A percentile compares a stretch with the other conserved stretches of the same genome.
phyloP scores from a whole-genome alignment of 2,329 filamentous ascomycete genomes.

The Podosphaera leucotricha region DNA sequence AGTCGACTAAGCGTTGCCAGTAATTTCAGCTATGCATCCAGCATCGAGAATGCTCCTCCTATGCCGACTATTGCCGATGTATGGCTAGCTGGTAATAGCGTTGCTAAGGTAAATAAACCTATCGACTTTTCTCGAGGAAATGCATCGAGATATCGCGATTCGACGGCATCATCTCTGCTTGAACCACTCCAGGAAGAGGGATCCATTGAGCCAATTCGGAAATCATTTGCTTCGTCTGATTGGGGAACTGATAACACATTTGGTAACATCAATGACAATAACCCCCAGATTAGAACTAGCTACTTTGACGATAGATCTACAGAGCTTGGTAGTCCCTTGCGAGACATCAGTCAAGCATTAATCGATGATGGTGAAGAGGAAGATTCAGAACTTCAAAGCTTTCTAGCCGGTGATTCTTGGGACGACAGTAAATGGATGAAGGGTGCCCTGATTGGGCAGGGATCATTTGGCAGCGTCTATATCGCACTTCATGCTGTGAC shows the following conservation, averaged over 20 bases:
- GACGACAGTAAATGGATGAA: slow-evolving; percentile 99
- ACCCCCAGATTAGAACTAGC: slow-evolving; percentile 48
- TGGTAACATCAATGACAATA: slow-evolving; percentile 56
- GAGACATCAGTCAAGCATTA: slow-evolving; percentile 65
- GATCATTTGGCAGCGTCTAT: slow-evolving; percentile 90
- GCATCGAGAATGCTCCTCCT: slow-evolving; percentile 74
- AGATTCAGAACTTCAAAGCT: slow-evolving; percentile 73
- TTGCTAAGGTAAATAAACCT: slow-evolving; percentile 23
- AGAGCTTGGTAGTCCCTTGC: slow-evolving; percentile 50
- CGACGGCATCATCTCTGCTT: slow-evolving; percentile 67
- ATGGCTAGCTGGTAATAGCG: slow-evolving; percentile 47
- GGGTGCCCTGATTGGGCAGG: slow-evolving; percentile 86
- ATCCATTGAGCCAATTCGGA: slow-evolving; percentile 59
- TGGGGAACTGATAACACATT: slow-evolving; percentile 46
- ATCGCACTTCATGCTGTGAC: slow-evolving; percentile 87
- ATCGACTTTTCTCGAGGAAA: slow-evolving; percentile 19
- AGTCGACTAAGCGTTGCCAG: slow-evolving; percentile 85
- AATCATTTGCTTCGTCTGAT: slow-evolving; percentile 77
- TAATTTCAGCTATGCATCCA: slow-evolving; percentile 80
- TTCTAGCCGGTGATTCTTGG: slow-evolving; percentile 80
- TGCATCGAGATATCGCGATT: slow-evolving; percentile 49
- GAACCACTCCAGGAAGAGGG: slow-evolving; percentile 85
- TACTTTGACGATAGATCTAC: slow-evolving; percentile 68
- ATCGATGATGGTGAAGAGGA: slow-evolving; percentile 79
- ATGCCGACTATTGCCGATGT: slow-evolving; percentile 88